Evolutionary conservation across 2,329 filamentous ascomycete species (phyloP), one percentile per base, ranked within the genome.

Genomic region (Claviceps quebecensis): DNA sequence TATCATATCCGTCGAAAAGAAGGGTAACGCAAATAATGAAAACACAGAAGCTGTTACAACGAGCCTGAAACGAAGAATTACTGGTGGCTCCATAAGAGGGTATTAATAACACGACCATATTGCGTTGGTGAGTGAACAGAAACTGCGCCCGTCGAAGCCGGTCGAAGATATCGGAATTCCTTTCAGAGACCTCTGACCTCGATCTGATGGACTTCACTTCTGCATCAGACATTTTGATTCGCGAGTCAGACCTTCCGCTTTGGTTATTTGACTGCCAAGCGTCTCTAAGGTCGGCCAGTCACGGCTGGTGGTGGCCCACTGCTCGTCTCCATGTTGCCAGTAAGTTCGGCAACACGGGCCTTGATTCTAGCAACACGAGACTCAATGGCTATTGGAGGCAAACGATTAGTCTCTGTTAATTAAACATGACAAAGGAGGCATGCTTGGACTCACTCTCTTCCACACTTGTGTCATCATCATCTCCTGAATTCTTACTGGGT

Each of bases 281-380:
- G 49, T 29, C 50, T 52, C 52, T 57, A 60, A 57, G 55, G 60
- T 43, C 56, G 59, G 43, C 56, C 59, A 17, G 56, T 47, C 40
- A 54, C 45, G 37, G 57, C 48, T 36, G 45, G 34, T 22, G 63
- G 59, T 26, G 75, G 71, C 6, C 62, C 65, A 41, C 60, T 62
- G 37, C 66, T 66, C 44, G 69, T 73, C 61, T 91, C 86, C 78
- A 87, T 87, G 67, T 86, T 87, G 60, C 85, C 85, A 2, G 93
- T 98, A 60, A 98, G 71, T 67, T 96, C 89, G 49, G 93, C 93
- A 53, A 98, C 93, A 55, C 93, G 84, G 54, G 93, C 93, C 72
- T 96, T 97, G 77, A 98, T 98, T 56, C 93, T 86, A 47, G 93
- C 93, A 54, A 97, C 93, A 58, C 93, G 87, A 47, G 89, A 90